phyloP scores from a whole-genome alignment of 2,329 filamentous ascomycete genomes.

The Aschersonia sp. region DNA sequence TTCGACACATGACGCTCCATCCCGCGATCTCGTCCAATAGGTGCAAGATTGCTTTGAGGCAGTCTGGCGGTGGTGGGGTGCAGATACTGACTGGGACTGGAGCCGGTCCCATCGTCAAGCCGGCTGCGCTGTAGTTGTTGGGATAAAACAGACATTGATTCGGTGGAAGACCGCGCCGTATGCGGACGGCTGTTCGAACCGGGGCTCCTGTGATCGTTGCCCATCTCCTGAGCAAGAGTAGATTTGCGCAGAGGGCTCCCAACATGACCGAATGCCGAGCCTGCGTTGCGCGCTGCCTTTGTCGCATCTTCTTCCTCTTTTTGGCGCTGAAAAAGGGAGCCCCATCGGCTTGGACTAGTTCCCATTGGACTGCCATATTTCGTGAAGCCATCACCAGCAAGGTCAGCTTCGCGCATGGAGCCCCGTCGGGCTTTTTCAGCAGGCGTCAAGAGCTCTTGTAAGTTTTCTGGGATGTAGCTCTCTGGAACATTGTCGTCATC shows the following conservation, averaged over 20 bases:
- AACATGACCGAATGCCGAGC: conserved; percentile 50
- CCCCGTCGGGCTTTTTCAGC: conserved; percentile 52
- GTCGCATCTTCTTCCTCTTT: conserved; percentile 39
- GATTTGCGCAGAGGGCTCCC: conserved; percentile 52
- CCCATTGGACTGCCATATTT: conserved; percentile 49
- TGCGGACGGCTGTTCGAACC: conserved; percentile 25
- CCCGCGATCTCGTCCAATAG: conserved; percentile 25
- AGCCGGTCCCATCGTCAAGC: conserved; percentile 29
- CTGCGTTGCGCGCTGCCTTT: conserved; percentile 19
- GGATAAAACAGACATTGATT: conserved; percentile 42
- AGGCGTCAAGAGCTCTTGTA: conserved; percentile 51
- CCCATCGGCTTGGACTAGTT: conserved; percentile 46
- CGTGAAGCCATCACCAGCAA: conserved; percentile 27
- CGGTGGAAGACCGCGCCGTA: conserved; percentile 25
- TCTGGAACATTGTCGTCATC: conserved; percentile 45
- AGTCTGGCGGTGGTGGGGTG: conserved; percentile 31
- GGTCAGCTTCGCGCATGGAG: conserved; percentile 38
- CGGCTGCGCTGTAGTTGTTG: conserved; percentile 48
- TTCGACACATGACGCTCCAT: conserved; percentile 46
- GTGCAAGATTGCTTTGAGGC: conserved; percentile 21
- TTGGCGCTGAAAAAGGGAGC: conserved; percentile 43
- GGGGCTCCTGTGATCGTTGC: conserved; percentile 17
- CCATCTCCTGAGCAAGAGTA: conserved; percentile 39
- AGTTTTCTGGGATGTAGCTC: conserved; percentile 57
- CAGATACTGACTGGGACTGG: conserved; percentile 30